A percentile compares a stretch with the other conserved stretches of the same genome.
Evolutionary conservation across 805 yeast genomes (phyloP).

Genomic region (Teunomyces kruisii): DNA sequence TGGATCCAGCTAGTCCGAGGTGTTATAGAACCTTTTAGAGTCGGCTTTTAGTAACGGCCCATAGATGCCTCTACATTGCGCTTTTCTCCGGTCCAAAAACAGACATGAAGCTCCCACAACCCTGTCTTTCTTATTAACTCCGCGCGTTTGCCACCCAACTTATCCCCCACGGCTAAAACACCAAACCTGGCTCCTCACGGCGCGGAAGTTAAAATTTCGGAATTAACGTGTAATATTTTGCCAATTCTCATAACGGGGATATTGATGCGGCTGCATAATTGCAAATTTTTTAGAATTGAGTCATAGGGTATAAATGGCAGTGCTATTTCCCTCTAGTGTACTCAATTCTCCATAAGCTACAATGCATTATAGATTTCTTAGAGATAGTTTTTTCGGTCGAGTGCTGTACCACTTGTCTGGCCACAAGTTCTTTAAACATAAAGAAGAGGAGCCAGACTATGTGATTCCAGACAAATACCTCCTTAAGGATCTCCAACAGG

Average conservation of each 20-base stretch:
- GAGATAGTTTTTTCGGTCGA: slow-evolving; percentile 34
- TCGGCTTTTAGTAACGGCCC: too few species aligned
- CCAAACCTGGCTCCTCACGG: too few species aligned
- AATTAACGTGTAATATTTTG: too few species aligned
- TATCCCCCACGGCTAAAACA: too few species aligned
- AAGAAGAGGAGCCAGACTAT: slow-evolving; percentile 16
- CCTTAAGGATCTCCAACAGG: neutral
- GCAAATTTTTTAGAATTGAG: neutral
- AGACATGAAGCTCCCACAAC: too few species aligned
- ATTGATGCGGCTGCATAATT: neutral
- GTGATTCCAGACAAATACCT: slow-evolving; percentile 17
- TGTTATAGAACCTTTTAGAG: too few species aligned
- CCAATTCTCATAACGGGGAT: neutral
- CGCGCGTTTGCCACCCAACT: neutral
- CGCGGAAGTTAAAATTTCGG: neutral
- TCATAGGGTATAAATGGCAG: neutral
- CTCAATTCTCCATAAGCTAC: slow-evolving; percentile 6
- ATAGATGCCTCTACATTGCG: too few species aligned
- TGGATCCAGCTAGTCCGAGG: too few species aligned
- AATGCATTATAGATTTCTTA: slow-evolving; percentile 19
- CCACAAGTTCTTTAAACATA: slow-evolving; percentile 20
- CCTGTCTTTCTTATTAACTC: neutral
- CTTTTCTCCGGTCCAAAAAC: too few species aligned
- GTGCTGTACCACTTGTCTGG: slow-evolving; percentile 25
- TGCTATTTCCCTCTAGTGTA: neutral